A percentile compares a stretch with the other conserved stretches of the same genome.
Evolutionary conservation across 1,284 basidiomycete species (phyloP).

Genomic region (Cystobasidium pallidum): DNA sequence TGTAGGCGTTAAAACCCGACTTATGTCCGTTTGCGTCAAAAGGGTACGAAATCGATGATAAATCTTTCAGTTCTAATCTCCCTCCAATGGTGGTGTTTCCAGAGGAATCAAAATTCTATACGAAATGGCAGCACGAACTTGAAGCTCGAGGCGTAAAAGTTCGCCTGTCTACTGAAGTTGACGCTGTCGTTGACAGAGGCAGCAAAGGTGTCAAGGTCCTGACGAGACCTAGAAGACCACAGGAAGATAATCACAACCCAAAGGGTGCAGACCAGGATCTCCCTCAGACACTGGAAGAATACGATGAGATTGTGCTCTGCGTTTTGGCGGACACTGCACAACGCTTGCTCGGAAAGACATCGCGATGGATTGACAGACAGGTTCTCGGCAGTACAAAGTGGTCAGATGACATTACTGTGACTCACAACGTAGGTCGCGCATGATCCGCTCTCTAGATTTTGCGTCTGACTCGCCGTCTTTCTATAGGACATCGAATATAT

Average conservation of each 20-base stretch:
- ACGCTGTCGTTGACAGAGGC: slow-evolving; percentile 53
- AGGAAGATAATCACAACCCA: slow-evolving; percentile 57
- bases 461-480: not conserved
- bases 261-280: slow-evolving; percentile 53
- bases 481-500: slow-evolving; percentile 42
- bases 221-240: slow-evolving; percentile 53
- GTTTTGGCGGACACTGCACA: slow-evolving; percentile 66
- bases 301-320: slow-evolving; percentile 67
- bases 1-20: too few relatives aligned
- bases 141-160: slow-evolving; percentile 55
- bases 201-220: slow-evolving; percentile 55
- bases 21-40: too few relatives aligned
- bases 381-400: slow-evolving; percentile 66
- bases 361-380: slow-evolving; percentile 64
- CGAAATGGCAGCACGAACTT: slow-evolving; percentile 56
- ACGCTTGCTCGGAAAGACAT: slow-evolving; percentile 63
- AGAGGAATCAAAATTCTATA: slow-evolving; percentile 57
- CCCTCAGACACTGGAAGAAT: slow-evolving; percentile 59
- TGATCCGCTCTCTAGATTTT: not conserved
- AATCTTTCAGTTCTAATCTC: slow-evolving; percentile 56
- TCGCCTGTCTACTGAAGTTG: slow-evolving; percentile 58
- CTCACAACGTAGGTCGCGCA: slow-evolving; percentile 60
- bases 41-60: slow-evolving; percentile 57
- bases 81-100: slow-evolving; percentile 61
- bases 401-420: slow-evolving; percentile 64